phyloP scores from a whole-genome alignment of 768 basidiomycete genomes.

The Xerocomellus chrysenteron region DNA sequence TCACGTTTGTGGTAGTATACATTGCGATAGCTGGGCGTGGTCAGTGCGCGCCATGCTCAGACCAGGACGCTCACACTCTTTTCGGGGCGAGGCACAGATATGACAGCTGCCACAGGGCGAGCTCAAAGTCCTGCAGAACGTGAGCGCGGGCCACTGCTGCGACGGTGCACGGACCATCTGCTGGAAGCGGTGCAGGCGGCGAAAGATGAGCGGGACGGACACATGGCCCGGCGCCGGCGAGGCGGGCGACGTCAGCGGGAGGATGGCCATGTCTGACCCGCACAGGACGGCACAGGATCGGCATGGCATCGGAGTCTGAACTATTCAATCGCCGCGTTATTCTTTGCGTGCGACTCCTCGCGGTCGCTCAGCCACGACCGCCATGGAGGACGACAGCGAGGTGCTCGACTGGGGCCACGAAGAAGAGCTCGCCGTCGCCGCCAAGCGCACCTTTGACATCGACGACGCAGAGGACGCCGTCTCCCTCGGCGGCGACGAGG shows the following conservation, averaged over 20 bases:
- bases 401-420: constrained; percentile 69
- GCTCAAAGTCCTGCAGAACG: constrained; percentile 80
- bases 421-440: constrained; percentile 44
- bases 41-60: constrained; percentile 9
- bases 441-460: constrained; percentile 21
- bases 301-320: constrained; percentile 20
- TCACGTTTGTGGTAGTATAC: constrained; percentile 97
- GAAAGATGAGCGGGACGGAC: constrained; percentile 71
- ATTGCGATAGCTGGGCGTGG: constrained; percentile 72
- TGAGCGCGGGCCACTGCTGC: background rate
- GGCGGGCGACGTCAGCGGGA: constrained; percentile 31
- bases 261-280: constrained; percentile 30
- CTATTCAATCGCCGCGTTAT: constrained; percentile 16
- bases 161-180: constrained; percentile 65
- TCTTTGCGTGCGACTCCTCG: background rate
- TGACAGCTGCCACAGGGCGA: constrained; percentile 94
- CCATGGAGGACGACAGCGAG: constrained; percentile 69
- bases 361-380: constrained; percentile 22
- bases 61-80: constrained; percentile 66
- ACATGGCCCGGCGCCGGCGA: background rate
- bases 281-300: constrained; percentile 17
- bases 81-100: constrained; percentile 91
- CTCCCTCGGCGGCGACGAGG: constrained; percentile 72
- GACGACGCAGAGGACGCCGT: constrained; percentile 61
- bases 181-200: constrained; percentile 75